Percentiles rank a stretch among this genome's conserved stretches.
phyloP scores from a whole-genome alignment of 495 filamentous ascomycete genomes.

The Tuber indicum region DNA sequence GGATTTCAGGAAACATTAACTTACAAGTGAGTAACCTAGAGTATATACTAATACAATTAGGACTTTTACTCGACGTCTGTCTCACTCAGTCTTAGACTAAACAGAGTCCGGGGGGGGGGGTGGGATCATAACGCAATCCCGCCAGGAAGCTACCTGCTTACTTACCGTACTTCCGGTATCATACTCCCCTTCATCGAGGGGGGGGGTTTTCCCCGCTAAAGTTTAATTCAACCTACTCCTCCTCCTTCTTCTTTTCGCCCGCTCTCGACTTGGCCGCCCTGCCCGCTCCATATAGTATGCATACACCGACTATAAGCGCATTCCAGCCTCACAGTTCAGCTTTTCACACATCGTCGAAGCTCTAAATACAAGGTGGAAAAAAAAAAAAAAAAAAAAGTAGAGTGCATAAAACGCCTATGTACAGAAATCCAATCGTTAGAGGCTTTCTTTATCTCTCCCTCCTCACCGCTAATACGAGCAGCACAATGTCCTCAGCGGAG shows the following conservation, averaged over 20 bases:
- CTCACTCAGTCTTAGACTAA: not conserved
- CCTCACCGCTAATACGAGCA: not conserved
- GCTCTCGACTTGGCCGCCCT: not conserved
- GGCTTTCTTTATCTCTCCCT: no score
- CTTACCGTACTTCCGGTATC: no score
- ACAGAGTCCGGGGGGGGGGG: not conserved
- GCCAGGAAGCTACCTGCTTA: not conserved
- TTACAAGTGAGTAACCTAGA: no score
- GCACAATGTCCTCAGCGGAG: not conserved
- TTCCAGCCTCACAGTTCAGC: not conserved
- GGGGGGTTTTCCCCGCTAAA: not conserved
- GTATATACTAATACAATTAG: no score
- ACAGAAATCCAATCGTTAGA: no score
- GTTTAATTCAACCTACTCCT: not conserved
- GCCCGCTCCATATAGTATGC: not conserved
- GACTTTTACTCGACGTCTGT: not conserved
- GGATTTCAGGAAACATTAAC: no score
- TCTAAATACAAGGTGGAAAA: not conserved
- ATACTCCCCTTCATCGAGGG: not conserved
- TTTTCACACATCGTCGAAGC: not conserved
- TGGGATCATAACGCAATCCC: not conserved
- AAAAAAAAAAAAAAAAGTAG: not conserved
- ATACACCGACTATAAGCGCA: not conserved
- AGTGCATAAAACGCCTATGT: not conserved
- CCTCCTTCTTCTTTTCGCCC: not conserved